Percentiles rank a stretch among this genome's conserved stretches.
These are phyloP conservation scores for Pilaira anomala DNA, from an alignment of 192 early-diverging fungal genomes.

Conservation along the genomic window DNA sequence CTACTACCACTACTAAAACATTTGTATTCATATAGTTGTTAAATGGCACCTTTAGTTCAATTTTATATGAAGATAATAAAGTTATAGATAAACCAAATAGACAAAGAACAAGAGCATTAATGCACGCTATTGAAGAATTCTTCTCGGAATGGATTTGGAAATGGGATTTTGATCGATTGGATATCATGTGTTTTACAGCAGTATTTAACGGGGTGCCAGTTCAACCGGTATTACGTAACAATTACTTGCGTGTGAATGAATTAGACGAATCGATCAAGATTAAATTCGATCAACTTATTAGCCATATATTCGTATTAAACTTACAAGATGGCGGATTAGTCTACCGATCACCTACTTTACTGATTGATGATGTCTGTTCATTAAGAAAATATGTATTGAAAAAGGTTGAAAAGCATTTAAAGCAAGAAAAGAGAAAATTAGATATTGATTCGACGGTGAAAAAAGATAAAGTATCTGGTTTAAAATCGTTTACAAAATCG, in stretches of 20 bases:
- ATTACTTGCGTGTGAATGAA: constrained; percentile 27
- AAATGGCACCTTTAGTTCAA: constrained; percentile 37
- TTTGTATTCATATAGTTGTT: constrained; percentile 31
- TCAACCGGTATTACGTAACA: constrained; percentile 24
- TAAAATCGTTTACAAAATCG: constrained; percentile 26
- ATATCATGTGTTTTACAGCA: constrained; percentile 25
- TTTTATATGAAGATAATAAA: constrained; percentile 17
- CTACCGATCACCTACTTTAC: constrained; percentile 27
- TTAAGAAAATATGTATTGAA: constrained; percentile 30
- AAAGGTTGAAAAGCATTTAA: constrained; percentile 11
- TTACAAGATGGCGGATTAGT: constrained; percentile 22
- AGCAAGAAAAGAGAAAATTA: constrained; percentile 2
- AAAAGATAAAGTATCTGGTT: constrained; percentile 22
- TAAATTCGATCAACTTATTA: constrained; percentile 9
- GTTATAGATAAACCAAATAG: constrained; percentile 23
- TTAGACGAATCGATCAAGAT: constrained; percentile 12
- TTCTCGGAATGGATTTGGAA: constrained; percentile 57
- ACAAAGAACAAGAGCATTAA: constrained; percentile 29
- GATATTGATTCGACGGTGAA: constrained; percentile 4
- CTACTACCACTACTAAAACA: too few relatives aligned
- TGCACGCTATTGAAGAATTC: constrained; percentile 52
- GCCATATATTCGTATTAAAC: constrained; percentile 28
- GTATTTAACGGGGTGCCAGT: constrained; percentile 37
- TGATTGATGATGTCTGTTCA: constrained; percentile 16
- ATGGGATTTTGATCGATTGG: constrained; percentile 52